Conservation (phyloP, 2,329 filamentous ascomycete genomes). For the Westerdykella aurantiaca region DNA sequence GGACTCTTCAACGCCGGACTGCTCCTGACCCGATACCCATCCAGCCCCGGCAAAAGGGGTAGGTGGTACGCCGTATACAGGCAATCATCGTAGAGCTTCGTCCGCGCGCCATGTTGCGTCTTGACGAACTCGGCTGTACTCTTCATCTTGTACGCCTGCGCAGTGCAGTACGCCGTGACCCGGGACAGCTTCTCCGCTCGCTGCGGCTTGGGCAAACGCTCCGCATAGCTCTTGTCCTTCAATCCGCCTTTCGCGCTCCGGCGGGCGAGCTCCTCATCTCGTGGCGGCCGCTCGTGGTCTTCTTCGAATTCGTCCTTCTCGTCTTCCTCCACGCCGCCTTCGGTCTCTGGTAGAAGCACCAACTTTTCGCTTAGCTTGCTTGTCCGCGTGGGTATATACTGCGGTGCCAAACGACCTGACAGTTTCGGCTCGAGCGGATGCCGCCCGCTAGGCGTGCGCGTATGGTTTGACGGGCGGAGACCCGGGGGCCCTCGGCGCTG, state of each 20-base stretch:
- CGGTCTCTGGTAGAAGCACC: constrained; percentile 84
- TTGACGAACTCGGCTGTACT: constrained; percentile 83
- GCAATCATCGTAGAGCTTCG: constrained; percentile 97
- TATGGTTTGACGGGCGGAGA: constrained; percentile 44
- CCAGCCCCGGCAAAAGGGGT: constrained; percentile 75
- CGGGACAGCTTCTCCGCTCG: constrained; percentile 81
- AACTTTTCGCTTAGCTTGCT: constrained; percentile 95
- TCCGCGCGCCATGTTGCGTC: constrained; percentile 81
- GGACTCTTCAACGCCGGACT: constrained; percentile 89
- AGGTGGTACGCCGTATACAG: constrained; percentile 93
- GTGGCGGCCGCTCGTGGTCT: constrained; percentile 57
- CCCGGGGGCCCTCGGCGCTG: constrained; percentile 71
- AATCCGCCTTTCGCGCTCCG: constrained; percentile 61
- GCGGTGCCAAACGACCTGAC: constrained; percentile 51
- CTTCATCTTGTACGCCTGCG: constrained; percentile 85
- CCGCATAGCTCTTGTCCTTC: constrained; percentile 82
- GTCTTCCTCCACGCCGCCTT: constrained; percentile 46
- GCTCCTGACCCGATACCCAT: constrained; percentile 83
- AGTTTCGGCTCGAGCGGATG: constrained; percentile 52
- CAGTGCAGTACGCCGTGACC: constrained; percentile 93
- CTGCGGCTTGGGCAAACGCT: constrained; percentile 82
- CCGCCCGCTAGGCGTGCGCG: constrained; percentile 45
- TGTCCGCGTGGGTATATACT: constrained; percentile 72
- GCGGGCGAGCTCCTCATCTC: constrained; percentile 59
- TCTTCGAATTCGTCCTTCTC: constrained; percentile 55